Evolutionary conservation across 148 eudicot species (phyloP).

Genomic region (Chenopodium quinoa): DNA sequence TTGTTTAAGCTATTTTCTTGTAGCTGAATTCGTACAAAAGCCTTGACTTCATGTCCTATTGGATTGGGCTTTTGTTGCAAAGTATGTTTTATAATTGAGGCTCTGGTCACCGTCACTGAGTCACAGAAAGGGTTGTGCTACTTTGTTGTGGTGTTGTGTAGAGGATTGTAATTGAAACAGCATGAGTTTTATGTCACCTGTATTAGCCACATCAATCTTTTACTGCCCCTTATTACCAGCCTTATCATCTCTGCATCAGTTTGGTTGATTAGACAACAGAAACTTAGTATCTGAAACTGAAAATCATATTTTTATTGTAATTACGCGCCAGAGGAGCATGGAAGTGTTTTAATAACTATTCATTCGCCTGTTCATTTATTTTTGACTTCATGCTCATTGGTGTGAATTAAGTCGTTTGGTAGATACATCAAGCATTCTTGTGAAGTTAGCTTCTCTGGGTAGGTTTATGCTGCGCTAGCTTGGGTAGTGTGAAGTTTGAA

Average conservation of each 20-base stretch:
- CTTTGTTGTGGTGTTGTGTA: not conserved
- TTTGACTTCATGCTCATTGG: not conserved
- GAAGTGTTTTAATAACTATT: not conserved
- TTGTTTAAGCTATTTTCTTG: not conserved
- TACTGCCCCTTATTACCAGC: not conserved
- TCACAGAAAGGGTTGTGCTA: not conserved
- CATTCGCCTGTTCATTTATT: not conserved
- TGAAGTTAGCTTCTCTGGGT: slow-evolving; percentile 9
- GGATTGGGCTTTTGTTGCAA: not conserved
- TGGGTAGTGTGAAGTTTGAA: slow-evolving; percentile 5
- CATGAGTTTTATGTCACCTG: not conserved
- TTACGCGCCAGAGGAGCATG: not conserved
- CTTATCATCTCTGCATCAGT: not conserved
- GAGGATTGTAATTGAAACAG: not conserved
- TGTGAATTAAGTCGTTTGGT: not conserved
- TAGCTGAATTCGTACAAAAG: not conserved
- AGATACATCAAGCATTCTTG: slow-evolving; percentile 1
- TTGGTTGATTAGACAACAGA: not conserved
- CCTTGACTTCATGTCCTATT: not conserved
- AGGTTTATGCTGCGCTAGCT: not conserved
- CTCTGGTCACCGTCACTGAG: not conserved
- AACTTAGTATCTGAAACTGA: not conserved
- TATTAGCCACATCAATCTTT: not conserved
- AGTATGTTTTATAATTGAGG: not conserved
- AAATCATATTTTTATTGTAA: not conserved